Evolutionary conservation across 345 rosid genomes (phyloP), one percentile per base, ranked within the genome.

Genomic region (Melastoma malabathricum): DNA sequence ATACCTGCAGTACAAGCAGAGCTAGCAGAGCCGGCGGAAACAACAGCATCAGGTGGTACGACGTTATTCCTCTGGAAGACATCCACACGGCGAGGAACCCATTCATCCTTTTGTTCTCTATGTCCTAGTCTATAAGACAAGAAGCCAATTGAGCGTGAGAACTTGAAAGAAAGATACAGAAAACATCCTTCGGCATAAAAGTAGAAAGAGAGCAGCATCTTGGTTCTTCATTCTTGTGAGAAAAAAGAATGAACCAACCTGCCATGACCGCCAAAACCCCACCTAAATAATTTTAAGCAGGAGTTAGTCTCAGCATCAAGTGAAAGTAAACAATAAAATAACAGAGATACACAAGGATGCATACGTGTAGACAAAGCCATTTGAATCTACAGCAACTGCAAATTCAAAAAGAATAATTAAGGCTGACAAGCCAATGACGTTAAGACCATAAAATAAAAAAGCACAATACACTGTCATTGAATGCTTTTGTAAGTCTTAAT

Each of bases 201-300:
- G n/a, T 25, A 51, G 15, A 46, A 51, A 22, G 5, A 38, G n/a
- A 59, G 1, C 14, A 31, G 43, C 49, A 16, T 7, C 25, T 22
- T 22, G 25, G 25, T 22, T 22, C 25, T 22, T 22, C 25, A 22
- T 22, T 18, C 29, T 15, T 3, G 3, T 17, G 47, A 29, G 34
- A 38, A n/a, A 22, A 19, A 41, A 13, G 55, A 18, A 18, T 46
- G 25, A 46, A 73, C 88, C 51, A 64, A 92, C 97, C 98, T 92
- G 72, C 98, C 97, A 81, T 87, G 85, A 54, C 98, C 98, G 60
- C 98, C 98, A 59, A 63, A 87, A 56, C 98, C 98, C 98, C 98
- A 92, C 75, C 98, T 92, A 65, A 66, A 48, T 50, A 47, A 25
- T 53, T 63, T 58, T 22, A 61, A 76, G 43, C 39, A 57, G 8